Base-by-base conservation (phyloP, 495 filamentous ascomycete genomes). In the Lophiotrema nucula region DNA sequence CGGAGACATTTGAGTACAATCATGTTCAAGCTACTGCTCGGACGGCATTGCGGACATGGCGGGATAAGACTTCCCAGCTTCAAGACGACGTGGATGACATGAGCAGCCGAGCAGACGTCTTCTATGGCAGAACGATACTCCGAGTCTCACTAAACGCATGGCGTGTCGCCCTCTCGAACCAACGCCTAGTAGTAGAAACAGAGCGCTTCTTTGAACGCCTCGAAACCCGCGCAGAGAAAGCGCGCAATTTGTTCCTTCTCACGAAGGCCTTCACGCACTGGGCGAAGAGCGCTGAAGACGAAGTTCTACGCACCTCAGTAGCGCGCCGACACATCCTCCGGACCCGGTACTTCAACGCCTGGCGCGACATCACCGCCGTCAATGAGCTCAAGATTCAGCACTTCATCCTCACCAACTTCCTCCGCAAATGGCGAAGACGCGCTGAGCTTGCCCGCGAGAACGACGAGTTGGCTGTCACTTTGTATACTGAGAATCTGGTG, bases 231-330 rank as follows among this genome's bases (percentile, higher is more conserved):
- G 83, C 85, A 24, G 75, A 68, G 16, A 79, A 78, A 55, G 83
- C 85, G 21, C 78, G 86, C 45, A 79, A 87, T 65, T 65, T 88
- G 19, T 83, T 83, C 65, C 72, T 89, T 25, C 70, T 90, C 58
- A 83, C 82, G 1, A 87, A 86, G 68, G 83, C 86, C 2, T 89
- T 90, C 61, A 81, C 81, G 3, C 85, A 89, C 61, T 92, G 88
- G 88, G 81, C 81, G 24, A 79, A 83, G 45, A 72, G 78, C 16
- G 74, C 83, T 33, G 76, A 75, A 5, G 85, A 90, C 43, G 79
- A 86, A 60, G 74, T 81, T 16, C 73, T 78, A 54, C 76, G 72
- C 33, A 85, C 84, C 2, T 76, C 77, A 19, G 73, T 79, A 47
- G 88, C 86, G 22, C 79, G 86, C 53, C 72, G 79, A 57, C 87